Evolutionary conservation across 2,329 filamentous ascomycete genomes (phyloP), one percentile per base, ranked within the genome.

Genomic region (Fusarium secorum): DNA sequence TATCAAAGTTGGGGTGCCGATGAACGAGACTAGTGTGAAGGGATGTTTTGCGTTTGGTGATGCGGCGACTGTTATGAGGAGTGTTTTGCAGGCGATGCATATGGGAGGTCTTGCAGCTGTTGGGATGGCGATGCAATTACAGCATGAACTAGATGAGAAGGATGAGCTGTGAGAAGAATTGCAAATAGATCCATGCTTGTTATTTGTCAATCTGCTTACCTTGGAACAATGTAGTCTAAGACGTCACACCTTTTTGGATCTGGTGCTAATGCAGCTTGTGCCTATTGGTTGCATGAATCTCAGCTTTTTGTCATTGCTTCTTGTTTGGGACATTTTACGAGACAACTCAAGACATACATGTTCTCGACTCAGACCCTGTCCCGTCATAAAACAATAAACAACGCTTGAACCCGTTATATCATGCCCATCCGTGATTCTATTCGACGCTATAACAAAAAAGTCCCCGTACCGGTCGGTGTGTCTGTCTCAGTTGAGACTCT

Each of bases 1-100:
- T 36, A 80, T 88, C 33, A 80, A 83, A 57, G 76, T 78, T 1
- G 78, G 77, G 24, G 68, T 75, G 4, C 85, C 85, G 38, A 86
- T 87, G 71, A 80, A 83, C 42, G 80, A 83, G 74, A 87, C 86
- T 7, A 85, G 76, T 58, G 81, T 87, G 1, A 76, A 78, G 5
- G 87, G 87, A 0, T 84, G 86, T 5, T 88, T 86, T 77, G 86
- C 86, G 0, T 85, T 80, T 2, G 88, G 88, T 0, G 87, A 90
- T 76, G 83, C 80, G 56, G 78, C 76, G 15, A 77, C 77, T 14
- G 64, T 72, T 62, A 71, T 81, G 52, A 79, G 73, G 70, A 75
- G 73, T 8, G 77, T 76, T 2, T 26, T 76, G 30, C 64, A 75
- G 63, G 81, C 80, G 2, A 60, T 75, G 56, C 39, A 73, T 7